Evolutionary conservation across 495 filamentous ascomycete species (phyloP).

Genomic region (Neurospora sp.): DNA sequence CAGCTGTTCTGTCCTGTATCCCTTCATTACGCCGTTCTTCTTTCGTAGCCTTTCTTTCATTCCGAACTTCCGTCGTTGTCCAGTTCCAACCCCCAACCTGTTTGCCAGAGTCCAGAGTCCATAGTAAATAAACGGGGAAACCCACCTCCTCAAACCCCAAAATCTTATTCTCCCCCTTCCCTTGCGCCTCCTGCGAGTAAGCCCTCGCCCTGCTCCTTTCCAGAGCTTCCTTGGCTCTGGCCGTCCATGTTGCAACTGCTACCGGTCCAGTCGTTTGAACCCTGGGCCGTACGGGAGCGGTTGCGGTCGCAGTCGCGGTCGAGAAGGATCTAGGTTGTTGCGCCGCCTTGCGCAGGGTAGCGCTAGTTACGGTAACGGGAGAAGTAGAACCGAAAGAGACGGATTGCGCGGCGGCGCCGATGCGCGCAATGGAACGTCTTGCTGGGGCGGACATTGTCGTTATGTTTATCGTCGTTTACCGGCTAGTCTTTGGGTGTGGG

Average conservation of each 20-base stretch:
- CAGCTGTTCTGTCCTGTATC: too few relatives aligned
- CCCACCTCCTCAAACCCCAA: constrained; percentile 38
- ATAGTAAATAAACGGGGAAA: neutral
- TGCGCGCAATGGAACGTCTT: constrained; percentile 1
- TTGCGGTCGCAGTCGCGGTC: neutral
- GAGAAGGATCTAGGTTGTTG: neutral
- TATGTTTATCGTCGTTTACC: too few relatives aligned
- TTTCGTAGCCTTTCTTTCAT: too few relatives aligned
- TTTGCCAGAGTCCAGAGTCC: too few relatives aligned
- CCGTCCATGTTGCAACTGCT: neutral
- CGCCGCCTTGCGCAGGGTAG: neutral
- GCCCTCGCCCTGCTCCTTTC: neutral
- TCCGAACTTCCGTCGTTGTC: too few relatives aligned
- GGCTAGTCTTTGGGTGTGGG: too few relatives aligned
- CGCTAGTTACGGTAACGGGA: neutral
- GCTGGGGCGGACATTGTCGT: neutral
- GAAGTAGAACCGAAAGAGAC: neutral
- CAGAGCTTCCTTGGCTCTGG: neutral
- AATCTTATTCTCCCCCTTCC: constrained; percentile 26
- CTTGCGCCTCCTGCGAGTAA: neutral
- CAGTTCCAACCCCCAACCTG: too few relatives aligned
- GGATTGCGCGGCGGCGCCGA: neutral
- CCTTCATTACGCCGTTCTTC: too few relatives aligned
- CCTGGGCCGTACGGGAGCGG: neutral
- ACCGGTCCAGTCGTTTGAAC: neutral